phyloP scores from a whole-genome alignment of 1,284 basidiomycete genomes.

The Irpex rosettiformis region DNA sequence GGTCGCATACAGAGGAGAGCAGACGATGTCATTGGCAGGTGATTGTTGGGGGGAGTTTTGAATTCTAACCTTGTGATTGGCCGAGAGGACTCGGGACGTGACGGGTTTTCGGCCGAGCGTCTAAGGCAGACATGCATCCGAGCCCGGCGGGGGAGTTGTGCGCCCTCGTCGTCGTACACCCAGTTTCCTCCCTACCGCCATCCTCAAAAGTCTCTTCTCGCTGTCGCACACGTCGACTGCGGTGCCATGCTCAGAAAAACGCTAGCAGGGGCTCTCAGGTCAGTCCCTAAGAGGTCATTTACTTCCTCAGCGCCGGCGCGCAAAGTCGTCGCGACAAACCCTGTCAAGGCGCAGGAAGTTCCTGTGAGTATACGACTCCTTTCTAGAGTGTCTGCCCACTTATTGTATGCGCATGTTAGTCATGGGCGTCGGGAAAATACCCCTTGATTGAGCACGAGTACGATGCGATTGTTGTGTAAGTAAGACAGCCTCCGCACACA shows the following conservation, averaged over 20 bases:
- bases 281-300: constrained; percentile 53
- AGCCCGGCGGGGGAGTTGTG: background rate
- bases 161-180: background rate
- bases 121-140: constrained; percentile 5
- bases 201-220: constrained; percentile 16
- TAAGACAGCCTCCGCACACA: constrained; percentile 17
- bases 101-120: constrained; percentile 14
- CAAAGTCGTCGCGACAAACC: constrained; percentile 72
- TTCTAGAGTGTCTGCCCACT: constrained; percentile 11
- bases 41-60: constrained; percentile 2
- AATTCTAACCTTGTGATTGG: constrained; percentile 10
- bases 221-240: constrained; percentile 17
- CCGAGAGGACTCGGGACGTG: constrained; percentile 7
- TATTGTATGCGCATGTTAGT: constrained; percentile 36
- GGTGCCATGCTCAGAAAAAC: constrained; percentile 32
- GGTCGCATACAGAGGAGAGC: background rate
- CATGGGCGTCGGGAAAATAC: constrained; percentile 83
- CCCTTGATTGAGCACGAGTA: constrained; percentile 98
- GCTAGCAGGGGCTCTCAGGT: constrained; percentile 37
- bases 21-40: constrained; percentile 6
- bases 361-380: constrained; percentile 44
- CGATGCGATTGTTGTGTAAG: constrained; percentile 95
- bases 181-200: constrained; percentile 17
- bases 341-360: constrained; percentile 82
- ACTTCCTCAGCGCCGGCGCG: constrained; percentile 54